Evolutionary conservation across 495 filamentous ascomycete species (phyloP).

Genomic region (Lophium mytilinum): DNA sequence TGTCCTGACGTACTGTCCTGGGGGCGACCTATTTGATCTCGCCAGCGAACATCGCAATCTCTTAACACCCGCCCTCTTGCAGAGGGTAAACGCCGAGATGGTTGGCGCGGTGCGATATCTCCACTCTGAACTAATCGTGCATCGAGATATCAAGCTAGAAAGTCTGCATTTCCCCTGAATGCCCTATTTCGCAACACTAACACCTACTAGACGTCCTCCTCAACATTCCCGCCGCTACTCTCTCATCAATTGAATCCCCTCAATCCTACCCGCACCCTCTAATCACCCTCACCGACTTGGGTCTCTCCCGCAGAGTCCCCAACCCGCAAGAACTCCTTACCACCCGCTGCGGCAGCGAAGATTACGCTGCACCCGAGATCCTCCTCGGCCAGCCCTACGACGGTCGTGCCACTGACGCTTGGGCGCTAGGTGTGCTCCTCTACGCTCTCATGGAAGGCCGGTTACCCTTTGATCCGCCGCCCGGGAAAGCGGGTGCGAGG

Average conservation of each 20-base stretch:
- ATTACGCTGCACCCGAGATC: slow-evolving; percentile 94
- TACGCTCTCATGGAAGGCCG: slow-evolving; percentile 90
- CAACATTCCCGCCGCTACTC: slow-evolving; percentile 56
- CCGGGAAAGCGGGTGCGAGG: slow-evolving; percentile 57
- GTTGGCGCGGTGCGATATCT: slow-evolving; percentile 79
- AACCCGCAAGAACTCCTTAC: slow-evolving; percentile 66
- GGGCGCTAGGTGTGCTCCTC: slow-evolving; percentile 87
- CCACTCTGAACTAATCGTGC: slow-evolving; percentile 77
- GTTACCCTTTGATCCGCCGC: slow-evolving; percentile 82
- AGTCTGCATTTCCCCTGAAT: slow-evolving; percentile 46
- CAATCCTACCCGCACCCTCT: slow-evolving; percentile 67
- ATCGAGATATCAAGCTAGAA: slow-evolving; percentile 96
- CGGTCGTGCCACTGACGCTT: slow-evolving; percentile 84
- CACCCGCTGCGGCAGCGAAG: slow-evolving; percentile 88
- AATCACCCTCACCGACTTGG: slow-evolving; percentile 83
- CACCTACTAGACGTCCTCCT: slow-evolving; percentile 70
- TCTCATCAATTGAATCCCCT: slow-evolving; percentile 51
- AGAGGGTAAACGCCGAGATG: slow-evolving; percentile 84
- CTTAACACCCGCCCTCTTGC: slow-evolving; percentile 59
- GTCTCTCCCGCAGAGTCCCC: slow-evolving; percentile 76
- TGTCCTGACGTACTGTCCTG: slow-evolving; percentile 84
- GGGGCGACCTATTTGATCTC: slow-evolving; percentile 90
- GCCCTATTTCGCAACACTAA: slow-evolving; percentile 23
- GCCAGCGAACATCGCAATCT: slow-evolving; percentile 59
- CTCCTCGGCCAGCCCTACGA: slow-evolving; percentile 94